Evolutionary conservation across 1,284 basidiomycete species (phyloP), one percentile per base, ranked within the genome.

Genomic region (Macrocystidia cucumis): DNA sequence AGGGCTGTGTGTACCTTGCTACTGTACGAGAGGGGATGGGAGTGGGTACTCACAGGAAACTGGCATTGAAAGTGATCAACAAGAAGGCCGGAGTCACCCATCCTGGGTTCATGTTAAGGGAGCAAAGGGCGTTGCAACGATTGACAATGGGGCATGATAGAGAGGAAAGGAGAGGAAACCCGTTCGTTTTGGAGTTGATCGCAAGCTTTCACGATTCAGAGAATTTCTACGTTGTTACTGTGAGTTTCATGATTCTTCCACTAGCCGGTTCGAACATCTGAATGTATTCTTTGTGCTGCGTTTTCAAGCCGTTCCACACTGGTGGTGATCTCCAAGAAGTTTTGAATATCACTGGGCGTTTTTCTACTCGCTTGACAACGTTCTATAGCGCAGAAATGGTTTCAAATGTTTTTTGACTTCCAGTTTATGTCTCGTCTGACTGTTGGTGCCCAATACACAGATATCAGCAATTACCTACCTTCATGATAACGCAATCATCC

Each of bases 1-100:
- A 51, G 34, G 49, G 49, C 7, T 40, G 43, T 19, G 49, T 51
- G 6, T 51, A 51, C 17, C 34, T 49, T 4, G 47, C 49, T 9
- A 39, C 12, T 8, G 18, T 29, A 20, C 31, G 41, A 30, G 17
- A 14, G 29, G 6, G 26, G 37, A 18, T 24, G 27, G 8, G 29
- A 9, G 2, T 13, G 17, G n/a, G n/a, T n/a, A n/a, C 18, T 36
- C 34, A 12, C 23, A n/a, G 24, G 16, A 46, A 9, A 39, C 39
- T 13, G 47, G 47, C 2, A 35, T 51, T 32, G n/a, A 49, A 51
- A 25, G 42, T 47, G 16, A 40, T 49, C 17, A 32, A 40, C 9
- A 47, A 49, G 31, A 26, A 31, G n/a, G 9, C 9, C 14, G 11
- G 32, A 25, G 9, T 28, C 18, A 12, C 29, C 32, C 18, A 28